These are phyloP conservation scores for Colletotrichum sp. DNA, from an alignment of 2,329 filamentous ascomycete species.

Conservation along the genomic window DNA sequence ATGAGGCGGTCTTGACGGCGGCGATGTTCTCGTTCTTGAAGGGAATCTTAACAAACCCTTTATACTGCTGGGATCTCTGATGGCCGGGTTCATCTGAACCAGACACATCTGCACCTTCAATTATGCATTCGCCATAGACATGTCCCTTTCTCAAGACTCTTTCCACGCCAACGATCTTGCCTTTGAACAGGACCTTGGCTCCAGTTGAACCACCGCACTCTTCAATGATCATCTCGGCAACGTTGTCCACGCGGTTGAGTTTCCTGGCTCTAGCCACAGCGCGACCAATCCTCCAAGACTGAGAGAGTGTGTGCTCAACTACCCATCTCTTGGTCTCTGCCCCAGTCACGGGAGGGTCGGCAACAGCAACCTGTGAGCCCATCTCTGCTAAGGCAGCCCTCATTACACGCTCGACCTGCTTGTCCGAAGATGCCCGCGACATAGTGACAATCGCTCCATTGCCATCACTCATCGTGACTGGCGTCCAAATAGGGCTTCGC, in stretches of 20 bases:
- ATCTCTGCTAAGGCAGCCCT: conserved; percentile 59
- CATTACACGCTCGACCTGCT: conserved; percentile 53
- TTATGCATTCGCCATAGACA: conserved; percentile 63
- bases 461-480: conserved; percentile 40
- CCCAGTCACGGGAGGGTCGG: conserved; percentile 53
- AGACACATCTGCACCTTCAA: conserved; percentile 52
- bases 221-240: conserved; percentile 63
- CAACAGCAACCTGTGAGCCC: conserved; percentile 56
- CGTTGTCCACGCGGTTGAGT: conserved; percentile 54
- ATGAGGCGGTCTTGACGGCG: conserved; percentile 42
- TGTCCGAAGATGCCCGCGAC: conserved; percentile 50
- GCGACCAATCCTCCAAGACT: conserved; percentile 64
- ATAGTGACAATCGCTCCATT: conserved; percentile 57
- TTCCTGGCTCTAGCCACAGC: conserved; percentile 58
- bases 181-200: conserved; percentile 63
- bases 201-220: conserved; percentile 59
- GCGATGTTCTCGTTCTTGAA: conserved; percentile 77
- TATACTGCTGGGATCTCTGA: conserved; percentile 30
- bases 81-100: conserved; percentile 22
- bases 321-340: conserved; percentile 55
- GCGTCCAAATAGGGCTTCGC: conserved; percentile 29
- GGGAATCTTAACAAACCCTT: conserved; percentile 64
- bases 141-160: conserved; percentile 61
- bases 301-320: conserved; percentile 57
- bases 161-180: conserved; percentile 68